phyloP scores from a whole-genome alignment of 768 basidiomycete genomes.

The Auriculariales sp. region DNA sequence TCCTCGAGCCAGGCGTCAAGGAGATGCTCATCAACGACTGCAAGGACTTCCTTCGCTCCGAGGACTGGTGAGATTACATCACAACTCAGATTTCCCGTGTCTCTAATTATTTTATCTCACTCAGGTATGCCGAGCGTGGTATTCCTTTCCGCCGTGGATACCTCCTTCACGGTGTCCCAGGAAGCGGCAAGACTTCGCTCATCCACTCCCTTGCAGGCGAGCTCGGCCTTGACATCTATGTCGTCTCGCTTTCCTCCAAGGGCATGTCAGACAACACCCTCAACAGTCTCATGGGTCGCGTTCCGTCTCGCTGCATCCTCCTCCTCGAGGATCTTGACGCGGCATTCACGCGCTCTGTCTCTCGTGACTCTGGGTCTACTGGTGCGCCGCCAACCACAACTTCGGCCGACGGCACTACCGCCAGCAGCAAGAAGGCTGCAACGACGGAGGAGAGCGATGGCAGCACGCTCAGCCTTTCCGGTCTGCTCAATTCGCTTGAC shows the following conservation, averaged over 20 bases:
- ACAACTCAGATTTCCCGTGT: too few species aligned
- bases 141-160: conserved; percentile 84
- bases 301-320: conserved; percentile 79
- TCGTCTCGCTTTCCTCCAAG: conserved; percentile 76
- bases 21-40: conserved; percentile 84
- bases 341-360: conserved; percentile 77
- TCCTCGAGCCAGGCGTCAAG: conserved; percentile 77
- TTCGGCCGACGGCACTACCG: conserved; percentile 20
- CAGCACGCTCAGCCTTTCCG: conserved; percentile 73
- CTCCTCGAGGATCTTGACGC: conserved; percentile 86
- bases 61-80: conserved; percentile 55
- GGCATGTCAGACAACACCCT: conserved; percentile 88
- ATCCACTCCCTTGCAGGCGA: conserved; percentile 30
- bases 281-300: conserved; percentile 76
- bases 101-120: neutral
- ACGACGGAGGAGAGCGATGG: conserved; percentile 41
- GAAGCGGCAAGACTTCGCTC: conserved; percentile 26
- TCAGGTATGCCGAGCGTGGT: conserved; percentile 82
- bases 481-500: conserved; percentile 73
- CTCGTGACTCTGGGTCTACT: conserved; percentile 67
- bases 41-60: conserved; percentile 70
- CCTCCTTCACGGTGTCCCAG: conserved; percentile 71
- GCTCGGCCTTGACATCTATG: conserved; percentile 80
- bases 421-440: conserved; percentile 17
- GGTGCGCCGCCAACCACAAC: conserved; percentile 45